phyloP scores from a whole-genome alignment of 768 basidiomycete genomes.

The Xerocomus potaroensis region DNA sequence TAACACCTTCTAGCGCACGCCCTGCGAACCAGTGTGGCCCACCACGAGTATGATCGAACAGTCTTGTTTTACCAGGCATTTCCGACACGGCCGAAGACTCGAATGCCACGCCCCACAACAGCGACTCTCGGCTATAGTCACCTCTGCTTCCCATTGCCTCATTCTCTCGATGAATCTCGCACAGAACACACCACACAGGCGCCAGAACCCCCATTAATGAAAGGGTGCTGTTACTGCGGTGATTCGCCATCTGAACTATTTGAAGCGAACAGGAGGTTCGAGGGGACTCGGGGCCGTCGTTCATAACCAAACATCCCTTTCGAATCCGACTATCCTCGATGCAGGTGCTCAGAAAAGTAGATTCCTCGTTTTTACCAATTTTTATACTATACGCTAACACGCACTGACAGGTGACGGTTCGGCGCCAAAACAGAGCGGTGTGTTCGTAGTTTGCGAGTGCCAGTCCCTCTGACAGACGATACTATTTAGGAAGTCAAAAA shows the following conservation, averaged over 20 bases:
- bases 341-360: conserved; percentile 5
- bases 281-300: no score
- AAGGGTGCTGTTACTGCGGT: conserved; percentile 12
- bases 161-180: conserved; percentile 1
- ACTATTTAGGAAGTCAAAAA: no score
- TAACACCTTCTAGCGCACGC: no score
- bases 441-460: background rate
- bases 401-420: conserved; percentile 3
- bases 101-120: background rate
- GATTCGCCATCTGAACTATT: conserved; percentile 1
- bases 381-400: background rate
- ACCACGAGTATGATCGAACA: no score
- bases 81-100: background rate
- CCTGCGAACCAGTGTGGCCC: background rate
- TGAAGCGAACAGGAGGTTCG: conserved; percentile 7
- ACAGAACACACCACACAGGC: background rate
- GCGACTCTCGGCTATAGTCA: background rate
- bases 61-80: background rate
- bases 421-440: background rate
- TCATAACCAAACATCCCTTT: background rate
- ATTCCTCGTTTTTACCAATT: background rate
- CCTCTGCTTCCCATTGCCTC: background rate
- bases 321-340: conserved; percentile 1
- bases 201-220: background rate
- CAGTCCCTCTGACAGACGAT: background rate